phyloP scores from a whole-genome alignment of 1,139 yeast species.

The Hyphopichia khmerensis region DNA sequence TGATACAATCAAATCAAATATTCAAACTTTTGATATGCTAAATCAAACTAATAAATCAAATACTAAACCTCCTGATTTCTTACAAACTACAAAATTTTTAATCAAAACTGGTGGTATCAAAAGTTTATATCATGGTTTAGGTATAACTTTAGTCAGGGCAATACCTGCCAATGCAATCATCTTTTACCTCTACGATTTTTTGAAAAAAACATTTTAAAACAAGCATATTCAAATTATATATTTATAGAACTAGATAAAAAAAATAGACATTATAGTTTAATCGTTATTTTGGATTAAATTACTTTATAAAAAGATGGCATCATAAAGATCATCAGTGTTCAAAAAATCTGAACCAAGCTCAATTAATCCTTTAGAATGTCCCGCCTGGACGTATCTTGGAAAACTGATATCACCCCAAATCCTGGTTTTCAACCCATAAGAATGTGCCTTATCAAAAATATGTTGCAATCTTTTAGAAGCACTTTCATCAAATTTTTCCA shows the following conservation, averaged over 20 bases:
- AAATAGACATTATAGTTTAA: too few relatives aligned
- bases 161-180: conserved; percentile 89
- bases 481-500: conserved; percentile 14
- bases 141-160: conserved; percentile 78
- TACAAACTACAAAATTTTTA: conserved; percentile 28
- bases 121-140: conserved; percentile 82
- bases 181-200: conserved; percentile 72
- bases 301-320: not conserved
- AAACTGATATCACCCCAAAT: conserved; percentile 46
- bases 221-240: not conserved
- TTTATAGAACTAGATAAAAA: not conserved
- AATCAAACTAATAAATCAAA: conserved; percentile 4
- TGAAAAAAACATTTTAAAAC: conserved; percentile 42
- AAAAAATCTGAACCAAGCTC: conserved; percentile 36
- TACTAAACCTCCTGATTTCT: conserved; percentile 34
- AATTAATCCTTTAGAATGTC: conserved; percentile 28
- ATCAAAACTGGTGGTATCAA: conserved; percentile 53
- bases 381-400: conserved; percentile 31
- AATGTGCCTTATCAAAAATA: conserved; percentile 32
- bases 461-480: conserved; percentile 20
- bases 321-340: conserved; percentile 37
- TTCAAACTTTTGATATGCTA: conserved; percentile 62
- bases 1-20: conserved; percentile 84
- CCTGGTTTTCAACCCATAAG: conserved; percentile 36
- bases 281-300: too few relatives aligned